A percentile compares a stretch with the other conserved stretches of the same genome.
These are phyloP conservation scores for Leccinum fibrillosum DNA, from an alignment of 768 basidiomycete species.

Conservation along the genomic window DNA sequence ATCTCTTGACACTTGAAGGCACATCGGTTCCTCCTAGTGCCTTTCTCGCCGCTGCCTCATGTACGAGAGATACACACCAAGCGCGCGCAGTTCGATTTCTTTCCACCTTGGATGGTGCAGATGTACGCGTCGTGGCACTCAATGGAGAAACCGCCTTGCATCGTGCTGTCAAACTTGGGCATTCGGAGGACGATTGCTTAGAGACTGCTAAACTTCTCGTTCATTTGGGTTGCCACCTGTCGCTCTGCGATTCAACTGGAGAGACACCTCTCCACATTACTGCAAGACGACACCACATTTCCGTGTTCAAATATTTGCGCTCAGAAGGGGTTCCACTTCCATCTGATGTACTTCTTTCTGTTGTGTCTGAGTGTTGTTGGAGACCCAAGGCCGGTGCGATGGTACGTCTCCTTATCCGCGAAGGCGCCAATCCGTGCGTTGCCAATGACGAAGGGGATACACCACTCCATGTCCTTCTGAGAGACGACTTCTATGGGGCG, in stretches of 20 bases:
- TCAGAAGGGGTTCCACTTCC: background rate
- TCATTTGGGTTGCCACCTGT: background rate
- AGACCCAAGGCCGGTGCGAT: background rate
- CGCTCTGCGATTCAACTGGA: background rate
- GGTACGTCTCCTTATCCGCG: background rate
- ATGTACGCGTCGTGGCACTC: background rate
- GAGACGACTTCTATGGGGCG: background rate
- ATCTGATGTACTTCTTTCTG: background rate
- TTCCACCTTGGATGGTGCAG: background rate
- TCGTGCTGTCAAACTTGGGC: background rate
- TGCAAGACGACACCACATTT: background rate
- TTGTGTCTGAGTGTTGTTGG: background rate
- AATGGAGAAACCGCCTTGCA: background rate
- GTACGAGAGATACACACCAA: background rate
- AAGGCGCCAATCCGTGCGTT: background rate
- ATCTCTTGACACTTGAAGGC: background rate
- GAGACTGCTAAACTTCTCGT: background rate
- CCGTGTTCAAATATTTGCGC: background rate
- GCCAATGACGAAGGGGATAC: background rate
- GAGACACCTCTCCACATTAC: background rate
- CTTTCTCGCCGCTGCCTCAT: background rate
- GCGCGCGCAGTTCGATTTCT: background rate
- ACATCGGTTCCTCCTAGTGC: background rate
- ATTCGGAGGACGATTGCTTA: background rate
- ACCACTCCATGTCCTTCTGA: background rate